These are phyloP conservation scores for Didymella pinodella DNA, from an alignment of 2,329 filamentous ascomycete genomes.

Conservation along the genomic window DNA sequence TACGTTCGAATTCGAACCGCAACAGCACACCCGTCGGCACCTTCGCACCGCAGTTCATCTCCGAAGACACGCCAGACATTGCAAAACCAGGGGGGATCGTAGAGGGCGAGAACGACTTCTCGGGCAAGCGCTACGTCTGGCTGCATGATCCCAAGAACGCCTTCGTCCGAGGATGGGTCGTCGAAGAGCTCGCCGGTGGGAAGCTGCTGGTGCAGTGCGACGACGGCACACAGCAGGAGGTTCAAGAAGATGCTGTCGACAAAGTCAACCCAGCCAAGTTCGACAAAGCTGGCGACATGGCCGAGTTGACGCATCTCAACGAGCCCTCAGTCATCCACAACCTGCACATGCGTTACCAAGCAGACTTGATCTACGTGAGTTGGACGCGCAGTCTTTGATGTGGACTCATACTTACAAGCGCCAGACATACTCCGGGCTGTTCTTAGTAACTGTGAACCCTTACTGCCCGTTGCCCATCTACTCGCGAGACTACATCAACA, in stretches of 20 bases:
- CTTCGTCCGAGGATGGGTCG: constrained; percentile 91
- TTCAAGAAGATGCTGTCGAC: constrained; percentile 86
- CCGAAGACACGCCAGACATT: constrained; percentile 73
- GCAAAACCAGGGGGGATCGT: constrained; percentile 70
- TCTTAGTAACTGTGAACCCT: constrained; percentile 95
- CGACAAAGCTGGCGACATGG: constrained; percentile 99
- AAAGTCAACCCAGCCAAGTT: constrained; percentile 99
- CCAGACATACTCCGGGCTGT: constrained; percentile 93
- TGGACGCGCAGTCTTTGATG: not conserved
- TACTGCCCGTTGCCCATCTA: constrained; percentile 96
- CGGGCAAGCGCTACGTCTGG: constrained; percentile 98
- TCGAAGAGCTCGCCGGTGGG: constrained; percentile 77
- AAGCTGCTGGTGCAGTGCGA: constrained; percentile 89
- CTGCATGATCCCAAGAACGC: constrained; percentile 84
- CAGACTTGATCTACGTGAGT: constrained; percentile 85
- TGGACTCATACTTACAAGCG: constrained; percentile 8
- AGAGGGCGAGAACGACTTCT: constrained; percentile 98
- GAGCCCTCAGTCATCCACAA: constrained; percentile 98
- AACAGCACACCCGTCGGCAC: constrained; percentile 75
- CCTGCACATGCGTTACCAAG: constrained; percentile 90
- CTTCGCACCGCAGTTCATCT: constrained; percentile 95
- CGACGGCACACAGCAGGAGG: constrained; percentile 91
- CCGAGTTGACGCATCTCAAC: constrained; percentile 95
- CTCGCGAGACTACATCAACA: constrained; percentile 94
- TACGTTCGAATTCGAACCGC: constrained; percentile 69